These are phyloP conservation scores for Diaporthe citriasiana DNA, from an alignment of 2,329 filamentous ascomycete genomes.

Conservation along the genomic window DNA sequence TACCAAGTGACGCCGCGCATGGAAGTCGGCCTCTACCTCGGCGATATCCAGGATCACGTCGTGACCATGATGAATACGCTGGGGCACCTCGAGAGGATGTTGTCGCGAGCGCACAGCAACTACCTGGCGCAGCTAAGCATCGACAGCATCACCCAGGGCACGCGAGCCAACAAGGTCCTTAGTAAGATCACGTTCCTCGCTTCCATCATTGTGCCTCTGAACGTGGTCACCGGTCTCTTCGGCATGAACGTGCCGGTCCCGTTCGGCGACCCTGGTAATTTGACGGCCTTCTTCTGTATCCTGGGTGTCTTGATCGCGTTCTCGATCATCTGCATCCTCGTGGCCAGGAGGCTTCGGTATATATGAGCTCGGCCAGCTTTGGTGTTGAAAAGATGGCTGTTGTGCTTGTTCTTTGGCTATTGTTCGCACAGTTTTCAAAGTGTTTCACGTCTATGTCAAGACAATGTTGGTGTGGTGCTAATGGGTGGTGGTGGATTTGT, in stretches of 20 bases:
- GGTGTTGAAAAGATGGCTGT: background rate
- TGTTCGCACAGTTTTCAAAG: no score
- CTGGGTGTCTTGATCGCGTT: constrained; percentile 67
- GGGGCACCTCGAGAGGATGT: constrained; percentile 96
- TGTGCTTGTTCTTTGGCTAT: background rate
- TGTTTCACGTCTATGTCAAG: background rate
- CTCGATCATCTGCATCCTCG: constrained; percentile 60
- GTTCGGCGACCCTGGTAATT: constrained; percentile 66
- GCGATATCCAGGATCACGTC: constrained; percentile 98
- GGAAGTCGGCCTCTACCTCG: constrained; percentile 96
- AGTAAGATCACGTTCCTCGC: constrained; percentile 96
- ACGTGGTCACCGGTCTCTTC: constrained; percentile 88
- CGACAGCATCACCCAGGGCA: constrained; percentile 90
- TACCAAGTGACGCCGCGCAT: constrained; percentile 95
- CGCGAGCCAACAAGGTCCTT: constrained; percentile 87
- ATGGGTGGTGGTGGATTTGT: constrained; percentile 28
- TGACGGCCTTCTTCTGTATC: constrained; percentile 69
- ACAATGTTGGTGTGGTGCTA: constrained; percentile 22
- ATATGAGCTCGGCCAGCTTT: constrained; percentile 54
- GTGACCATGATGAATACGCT: constrained; percentile 99
- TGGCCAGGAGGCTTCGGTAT: constrained; percentile 61
- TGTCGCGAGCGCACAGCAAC: constrained; percentile 93
- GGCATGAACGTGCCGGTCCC: constrained; percentile 90
- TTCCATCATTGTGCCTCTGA: constrained; percentile 95
- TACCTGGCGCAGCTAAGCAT: constrained; percentile 96